These are phyloP conservation scores for Hanseniaspora occidentalis DNA, from an alignment of 805 yeast species.

Conservation along the genomic window DNA sequence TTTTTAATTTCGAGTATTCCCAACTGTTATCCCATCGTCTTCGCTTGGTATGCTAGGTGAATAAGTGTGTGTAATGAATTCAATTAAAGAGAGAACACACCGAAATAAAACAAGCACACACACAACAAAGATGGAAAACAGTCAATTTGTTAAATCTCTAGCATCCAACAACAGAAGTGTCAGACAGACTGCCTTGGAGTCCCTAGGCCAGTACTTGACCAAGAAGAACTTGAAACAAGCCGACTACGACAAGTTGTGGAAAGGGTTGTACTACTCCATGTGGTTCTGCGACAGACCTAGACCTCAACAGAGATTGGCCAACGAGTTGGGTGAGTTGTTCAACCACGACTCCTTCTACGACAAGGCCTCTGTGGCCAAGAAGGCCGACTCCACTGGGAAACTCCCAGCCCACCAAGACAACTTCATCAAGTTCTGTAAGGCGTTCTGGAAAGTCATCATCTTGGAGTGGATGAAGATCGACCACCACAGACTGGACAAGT, in stretches of 20 bases:
- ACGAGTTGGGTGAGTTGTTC: conserved; percentile 45
- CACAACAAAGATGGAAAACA: conserved; percentile 12
- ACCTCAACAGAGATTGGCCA: conserved; percentile 80
- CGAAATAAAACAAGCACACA: background rate
- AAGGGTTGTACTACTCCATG: conserved; percentile 89
- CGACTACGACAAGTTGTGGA: conserved; percentile 82
- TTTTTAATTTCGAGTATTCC: no score
- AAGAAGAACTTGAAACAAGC: conserved; percentile 27
- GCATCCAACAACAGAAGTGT: conserved; percentile 70
- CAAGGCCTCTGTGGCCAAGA: no score
- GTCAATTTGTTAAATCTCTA: conserved; percentile 59
- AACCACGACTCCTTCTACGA: conserved; percentile 1
- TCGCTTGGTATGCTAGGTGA: no score
- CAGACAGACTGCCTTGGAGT: conserved; percentile 60
- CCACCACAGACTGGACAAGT: conserved; percentile 78
- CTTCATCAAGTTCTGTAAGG: conserved; percentile 43
- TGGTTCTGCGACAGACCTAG: conserved; percentile 93
- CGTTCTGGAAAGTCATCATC: conserved; percentile 71
- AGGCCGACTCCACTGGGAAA: conserved; percentile 4
- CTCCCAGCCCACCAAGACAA: conserved; percentile 19
- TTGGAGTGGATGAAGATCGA: conserved; percentile 81
- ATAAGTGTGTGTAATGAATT: no score
- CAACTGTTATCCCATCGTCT: no score
- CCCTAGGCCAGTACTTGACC: conserved; percentile 46
- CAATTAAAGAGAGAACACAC: background rate